phyloP scores from a whole-genome alignment of 2,329 filamentous ascomycete genomes.

The Verruconis gallopava region DNA sequence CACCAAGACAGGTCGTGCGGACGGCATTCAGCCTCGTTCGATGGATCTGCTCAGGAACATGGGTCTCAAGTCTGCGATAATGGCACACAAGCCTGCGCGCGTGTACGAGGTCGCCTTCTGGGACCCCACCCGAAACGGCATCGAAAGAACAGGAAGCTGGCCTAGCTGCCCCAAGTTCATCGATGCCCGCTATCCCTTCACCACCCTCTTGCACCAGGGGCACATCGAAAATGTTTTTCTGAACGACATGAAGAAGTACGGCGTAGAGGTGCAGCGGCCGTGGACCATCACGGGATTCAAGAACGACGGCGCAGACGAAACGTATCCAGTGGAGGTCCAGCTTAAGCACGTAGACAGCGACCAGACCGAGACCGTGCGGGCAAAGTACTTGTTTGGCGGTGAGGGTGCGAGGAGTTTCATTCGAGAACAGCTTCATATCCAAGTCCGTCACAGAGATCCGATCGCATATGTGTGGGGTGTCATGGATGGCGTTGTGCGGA shows the following conservation, averaged over 20 bases:
- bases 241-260: conserved; percentile 46
- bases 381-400: conserved; percentile 51
- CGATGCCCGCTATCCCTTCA: conserved; percentile 51
- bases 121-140: conserved; percentile 44
- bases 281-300: conserved; percentile 50
- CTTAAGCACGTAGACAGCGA: conserved; percentile 66
- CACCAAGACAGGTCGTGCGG: conserved; percentile 73
- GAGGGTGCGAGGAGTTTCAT: conserved; percentile 50
- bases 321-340: conserved; percentile 70
- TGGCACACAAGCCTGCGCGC: conserved; percentile 75
- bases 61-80: conserved; percentile 76
- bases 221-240: conserved; percentile 51
- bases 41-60: conserved; percentile 79
- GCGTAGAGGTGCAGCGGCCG: conserved; percentile 42
- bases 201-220: conserved; percentile 49
- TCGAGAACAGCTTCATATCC: conserved; percentile 51
- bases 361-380: conserved; percentile 48
- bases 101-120: conserved; percentile 63
- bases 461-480: conserved; percentile 54
- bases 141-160: conserved; percentile 55
- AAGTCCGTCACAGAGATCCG: conserved; percentile 49
- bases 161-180: conserved; percentile 78
- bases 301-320: conserved; percentile 46
- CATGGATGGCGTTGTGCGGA: conserved; percentile 52
- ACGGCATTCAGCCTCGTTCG: conserved; percentile 84